phyloP scores from a whole-genome alignment of 1,284 basidiomycete species.

The Vanrija pseudolonga region DNA sequence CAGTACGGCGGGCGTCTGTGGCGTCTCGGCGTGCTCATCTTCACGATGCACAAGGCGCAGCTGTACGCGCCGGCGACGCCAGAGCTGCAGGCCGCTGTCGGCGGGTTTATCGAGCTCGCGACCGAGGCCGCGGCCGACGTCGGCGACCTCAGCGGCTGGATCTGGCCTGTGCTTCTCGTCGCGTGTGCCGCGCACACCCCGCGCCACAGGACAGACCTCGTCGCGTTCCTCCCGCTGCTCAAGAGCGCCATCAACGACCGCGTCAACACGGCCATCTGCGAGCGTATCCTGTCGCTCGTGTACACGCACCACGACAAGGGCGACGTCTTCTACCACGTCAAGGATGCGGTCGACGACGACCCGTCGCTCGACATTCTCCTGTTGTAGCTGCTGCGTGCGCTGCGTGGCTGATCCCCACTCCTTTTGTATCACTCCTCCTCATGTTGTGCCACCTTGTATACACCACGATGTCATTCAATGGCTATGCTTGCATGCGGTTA shows the following conservation, averaged over 20 bases:
- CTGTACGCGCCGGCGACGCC: not conserved
- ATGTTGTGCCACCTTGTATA: not conserved
- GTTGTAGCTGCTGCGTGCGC: not conserved
- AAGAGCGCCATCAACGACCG: not conserved
- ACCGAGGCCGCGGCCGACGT: slow-evolving; percentile 1
- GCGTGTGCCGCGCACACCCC: not conserved
- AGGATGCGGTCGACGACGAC: slow-evolving; percentile 1
- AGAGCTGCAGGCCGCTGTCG: not conserved
- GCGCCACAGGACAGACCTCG: not conserved
- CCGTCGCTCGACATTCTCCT: slow-evolving; percentile 6
- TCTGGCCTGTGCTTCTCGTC: slow-evolving; percentile 3
- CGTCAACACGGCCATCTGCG: not conserved
- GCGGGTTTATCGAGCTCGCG: not conserved
- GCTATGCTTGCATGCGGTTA: not conserved
- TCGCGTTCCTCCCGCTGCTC: not conserved
- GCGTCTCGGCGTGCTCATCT: slow-evolving; percentile 1
- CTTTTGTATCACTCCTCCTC: not conserved
- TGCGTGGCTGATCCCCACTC: not conserved
- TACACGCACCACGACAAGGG: not conserved
- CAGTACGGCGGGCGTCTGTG: slow-evolving; percentile 7
- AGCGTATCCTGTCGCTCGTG: not conserved
- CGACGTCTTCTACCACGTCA: not conserved
- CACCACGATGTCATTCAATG: not conserved
- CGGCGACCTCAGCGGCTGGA: slow-evolving; percentile 5
- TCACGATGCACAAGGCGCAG: slow-evolving; percentile 5